Percentiles rank a stretch among this genome's conserved stretches.
Evolutionary conservation across 768 basidiomycete genomes (phyloP).

Genomic region (Tubosaeta sp.): DNA sequence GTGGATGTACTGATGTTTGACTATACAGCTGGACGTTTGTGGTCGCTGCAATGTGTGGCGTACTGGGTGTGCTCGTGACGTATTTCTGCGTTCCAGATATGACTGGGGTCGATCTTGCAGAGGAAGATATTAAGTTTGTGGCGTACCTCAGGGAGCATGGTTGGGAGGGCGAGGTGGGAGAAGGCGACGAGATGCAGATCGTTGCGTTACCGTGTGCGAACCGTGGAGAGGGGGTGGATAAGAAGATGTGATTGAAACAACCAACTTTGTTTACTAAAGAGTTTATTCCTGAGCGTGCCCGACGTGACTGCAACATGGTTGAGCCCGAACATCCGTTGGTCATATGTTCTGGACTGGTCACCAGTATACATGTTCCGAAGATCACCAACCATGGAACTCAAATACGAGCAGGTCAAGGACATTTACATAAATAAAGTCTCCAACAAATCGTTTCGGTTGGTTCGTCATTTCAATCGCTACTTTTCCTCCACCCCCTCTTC

Average conservation of each 20-base stretch:
- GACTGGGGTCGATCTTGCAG: slow-evolving; percentile 63
- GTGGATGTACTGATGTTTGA: neutral
- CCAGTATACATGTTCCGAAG: too few species aligned
- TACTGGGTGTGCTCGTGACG: slow-evolving; percentile 58
- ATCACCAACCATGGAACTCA: too few species aligned
- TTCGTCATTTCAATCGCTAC: neutral
- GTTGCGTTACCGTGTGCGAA: slow-evolving; percentile 4
- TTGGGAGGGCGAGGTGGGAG: slow-evolving; percentile 62
- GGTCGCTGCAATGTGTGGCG: slow-evolving; percentile 61
- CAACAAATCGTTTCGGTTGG: neutral
- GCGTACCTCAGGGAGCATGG: slow-evolving; percentile 56
- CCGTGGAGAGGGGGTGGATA: slow-evolving; percentile 9
- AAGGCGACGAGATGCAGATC: slow-evolving; percentile 38
- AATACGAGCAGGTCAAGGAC: too few species aligned
- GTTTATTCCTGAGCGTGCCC: too few species aligned
- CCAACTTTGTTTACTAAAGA: too few species aligned
- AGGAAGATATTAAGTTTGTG: slow-evolving; percentile 63
- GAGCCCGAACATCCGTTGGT: too few species aligned
- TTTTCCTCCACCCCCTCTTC: slow-evolving; percentile 12
- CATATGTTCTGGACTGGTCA: too few species aligned
- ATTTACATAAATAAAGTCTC: too few species aligned
- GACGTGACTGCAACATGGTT: too few species aligned
- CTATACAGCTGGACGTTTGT: slow-evolving; percentile 58
- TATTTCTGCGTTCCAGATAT: slow-evolving; percentile 66
- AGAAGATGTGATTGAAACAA: slow-evolving; percentile 6